Base-by-base conservation (phyloP, 306 rosid species). In the Dryas alaskensis region DNA sequence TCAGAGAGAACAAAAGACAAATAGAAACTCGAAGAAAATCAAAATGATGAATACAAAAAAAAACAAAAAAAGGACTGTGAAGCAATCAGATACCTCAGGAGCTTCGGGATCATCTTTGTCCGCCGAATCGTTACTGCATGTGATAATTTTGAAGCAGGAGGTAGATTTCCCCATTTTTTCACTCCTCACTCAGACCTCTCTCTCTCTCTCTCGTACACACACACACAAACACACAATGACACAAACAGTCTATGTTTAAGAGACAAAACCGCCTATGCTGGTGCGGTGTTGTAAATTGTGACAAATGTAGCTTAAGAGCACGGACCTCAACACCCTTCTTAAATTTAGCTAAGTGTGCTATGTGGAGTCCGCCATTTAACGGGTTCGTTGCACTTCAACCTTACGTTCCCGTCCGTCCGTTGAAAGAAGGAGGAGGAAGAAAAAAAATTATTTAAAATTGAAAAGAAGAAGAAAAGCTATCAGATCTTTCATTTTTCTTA, bases 71-170 rank as follows among this genome's bases (percentile, higher is more conserved):
- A 2, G 27, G 40, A 9, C 54, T 4, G 64, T 0, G 81, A 79
- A 55, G 50, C 42, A 53, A 78, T 67, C 17, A 17, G 60, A 62
- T 72, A 86, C 78, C 98, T 88, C 84, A 10, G 85, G 53, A 27
- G 60, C 84, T 17, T 81, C 84, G 80, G 75, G 67, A 60, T 84
- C 95, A 43, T 89, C 89, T n/a, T 63, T 81, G 27, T 86, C 89
- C 39, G 84, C 81, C 6, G 87, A 81, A 72, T 83, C 93, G 72
- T 88, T 58, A 67, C 93, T 90, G 81, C 98, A 92, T 4, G 92
- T 58, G 71, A 92, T 87, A 65, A 92, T 82, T 68, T 87, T 89
- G 86, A 92, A 87, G 86, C 98, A 92, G n/a, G 97, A 87, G 48
- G 80, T 76, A 48, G 98, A 67, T 83, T 85, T 92, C 67, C 83